A percentile compares a stretch with the other conserved stretches of the same genome.
phyloP scores from a whole-genome alignment of 2,329 filamentous ascomycete genomes.

The Colletotrichum phormii region DNA sequence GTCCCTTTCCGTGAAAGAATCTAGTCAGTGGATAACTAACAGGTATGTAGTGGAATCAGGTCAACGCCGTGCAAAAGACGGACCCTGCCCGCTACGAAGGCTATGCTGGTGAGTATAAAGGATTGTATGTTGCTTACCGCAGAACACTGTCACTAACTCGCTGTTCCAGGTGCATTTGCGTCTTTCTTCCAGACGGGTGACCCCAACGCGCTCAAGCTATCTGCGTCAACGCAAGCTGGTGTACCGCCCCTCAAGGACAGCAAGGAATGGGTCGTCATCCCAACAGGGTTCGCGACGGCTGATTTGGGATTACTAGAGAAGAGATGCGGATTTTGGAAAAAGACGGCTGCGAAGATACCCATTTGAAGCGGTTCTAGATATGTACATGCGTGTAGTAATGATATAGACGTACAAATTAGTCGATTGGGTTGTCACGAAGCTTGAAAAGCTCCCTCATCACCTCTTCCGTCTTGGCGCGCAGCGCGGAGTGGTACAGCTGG shows the following conservation, averaged over 20 bases:
- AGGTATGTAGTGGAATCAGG: slow-evolving; percentile 62
- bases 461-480: slow-evolving; percentile 79
- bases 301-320: slow-evolving; percentile 51
- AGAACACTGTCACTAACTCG: background rate
- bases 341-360: slow-evolving; percentile 57
- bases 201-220: slow-evolving; percentile 68
- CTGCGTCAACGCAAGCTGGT: slow-evolving; percentile 52
- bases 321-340: slow-evolving; percentile 66
- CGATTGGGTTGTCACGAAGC: slow-evolving; percentile 76
- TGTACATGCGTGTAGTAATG: background rate
- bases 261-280: slow-evolving; percentile 63
- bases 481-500: slow-evolving; percentile 85
- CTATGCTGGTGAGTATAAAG: slow-evolving; percentile 48
- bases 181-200: slow-evolving; percentile 70
- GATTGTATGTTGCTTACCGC: background rate
- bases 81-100: slow-evolving; percentile 66
- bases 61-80: slow-evolving; percentile 63
- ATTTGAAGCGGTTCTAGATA: slow-evolving; percentile 46
- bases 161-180: slow-evolving; percentile 63
- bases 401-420: slow-evolving; percentile 50
- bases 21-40: background rate
- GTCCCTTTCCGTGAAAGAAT: background rate
- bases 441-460: slow-evolving; percentile 81
- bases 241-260: slow-evolving; percentile 57
- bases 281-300: slow-evolving; percentile 56